Evolutionary conservation across 208 protist species (phyloP).

Genomic region (Trypanosoma mega): DNA sequence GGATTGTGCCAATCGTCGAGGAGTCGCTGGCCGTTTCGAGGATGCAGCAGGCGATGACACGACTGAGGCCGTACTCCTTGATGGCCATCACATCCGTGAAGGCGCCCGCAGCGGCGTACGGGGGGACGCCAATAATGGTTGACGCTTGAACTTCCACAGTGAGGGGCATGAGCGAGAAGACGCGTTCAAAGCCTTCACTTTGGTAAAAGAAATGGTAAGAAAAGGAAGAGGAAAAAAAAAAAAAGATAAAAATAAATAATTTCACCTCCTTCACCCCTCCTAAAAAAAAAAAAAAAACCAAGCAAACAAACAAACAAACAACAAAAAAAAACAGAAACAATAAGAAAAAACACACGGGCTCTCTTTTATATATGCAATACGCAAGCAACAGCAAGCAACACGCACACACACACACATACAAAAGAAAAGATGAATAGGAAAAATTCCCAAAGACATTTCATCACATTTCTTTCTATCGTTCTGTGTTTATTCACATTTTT

Average conservation of each 20-base stretch:
- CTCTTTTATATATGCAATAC: constrained; percentile 12
- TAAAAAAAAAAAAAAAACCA: constrained; percentile 7
- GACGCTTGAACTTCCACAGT: constrained; percentile 25
- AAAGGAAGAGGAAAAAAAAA: constrained; percentile 16
- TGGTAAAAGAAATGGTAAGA: background rate
- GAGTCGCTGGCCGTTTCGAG: constrained; percentile 33
- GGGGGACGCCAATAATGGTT: constrained; percentile 41
- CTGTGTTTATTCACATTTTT: no score
- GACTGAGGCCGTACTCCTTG: constrained; percentile 32
- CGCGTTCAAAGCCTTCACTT: no score
- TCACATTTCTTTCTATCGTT: no score
- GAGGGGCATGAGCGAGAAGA: constrained; percentile 12
- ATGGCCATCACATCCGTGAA: constrained; percentile 38
- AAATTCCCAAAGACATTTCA: no score
- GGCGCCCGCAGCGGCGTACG: constrained; percentile 22
- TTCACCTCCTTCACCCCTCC: background rate
- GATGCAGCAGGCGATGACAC: constrained; percentile 40
- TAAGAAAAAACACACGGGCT: background rate
- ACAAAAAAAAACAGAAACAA: constrained; percentile 9
- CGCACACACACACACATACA: no score
- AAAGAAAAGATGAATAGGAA: no score
- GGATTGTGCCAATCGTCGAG: constrained; percentile 24
- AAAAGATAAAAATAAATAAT: background rate
- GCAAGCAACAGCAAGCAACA: no score
- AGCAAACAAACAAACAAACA: constrained; percentile 4